phyloP scores from a whole-genome alignment of 2,329 filamentous ascomycete genomes.

The Fusarium anguioides region DNA sequence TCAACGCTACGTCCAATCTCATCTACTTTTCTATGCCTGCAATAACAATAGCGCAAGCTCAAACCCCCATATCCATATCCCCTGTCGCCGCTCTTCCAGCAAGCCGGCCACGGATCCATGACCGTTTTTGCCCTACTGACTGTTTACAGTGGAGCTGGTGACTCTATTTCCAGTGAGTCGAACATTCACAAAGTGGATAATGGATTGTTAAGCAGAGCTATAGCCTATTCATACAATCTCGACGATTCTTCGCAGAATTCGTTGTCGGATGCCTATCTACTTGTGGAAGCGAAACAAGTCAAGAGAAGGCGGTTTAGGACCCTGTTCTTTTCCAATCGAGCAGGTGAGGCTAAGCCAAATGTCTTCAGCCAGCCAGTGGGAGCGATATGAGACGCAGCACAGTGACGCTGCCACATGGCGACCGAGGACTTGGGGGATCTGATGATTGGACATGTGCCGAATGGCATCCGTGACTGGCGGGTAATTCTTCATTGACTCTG shows the following conservation, averaged over 20 bases:
- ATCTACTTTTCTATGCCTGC: constrained; percentile 39
- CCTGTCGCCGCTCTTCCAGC: constrained; percentile 40
- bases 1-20: constrained; percentile 41
- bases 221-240: constrained; percentile 24
- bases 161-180: constrained; percentile 39
- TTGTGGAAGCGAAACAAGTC: constrained; percentile 7
- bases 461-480: constrained; percentile 11
- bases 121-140: constrained; percentile 34
- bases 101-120: constrained; percentile 44
- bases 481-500: constrained; percentile 9
- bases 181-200: constrained; percentile 29
- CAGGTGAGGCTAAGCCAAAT: constrained; percentile 30
- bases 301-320: constrained; percentile 7
- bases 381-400: constrained; percentile 31
- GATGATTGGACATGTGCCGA: constrained; percentile 29
- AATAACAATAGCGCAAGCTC: constrained; percentile 43
- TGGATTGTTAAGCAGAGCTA: constrained; percentile 43
- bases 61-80: constrained; percentile 34
- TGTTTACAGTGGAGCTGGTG: constrained; percentile 38
- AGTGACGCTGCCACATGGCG: constrained; percentile 42
- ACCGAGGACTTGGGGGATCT: constrained; percentile 24
- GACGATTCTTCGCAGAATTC: constrained; percentile 21
- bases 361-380: constrained; percentile 12
- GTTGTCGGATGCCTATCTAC: constrained; percentile 19
- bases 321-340: constrained; percentile 24